Base-by-base conservation (phyloP, 345 rosid genomes). In the Capsella bursapastoris region DNA sequence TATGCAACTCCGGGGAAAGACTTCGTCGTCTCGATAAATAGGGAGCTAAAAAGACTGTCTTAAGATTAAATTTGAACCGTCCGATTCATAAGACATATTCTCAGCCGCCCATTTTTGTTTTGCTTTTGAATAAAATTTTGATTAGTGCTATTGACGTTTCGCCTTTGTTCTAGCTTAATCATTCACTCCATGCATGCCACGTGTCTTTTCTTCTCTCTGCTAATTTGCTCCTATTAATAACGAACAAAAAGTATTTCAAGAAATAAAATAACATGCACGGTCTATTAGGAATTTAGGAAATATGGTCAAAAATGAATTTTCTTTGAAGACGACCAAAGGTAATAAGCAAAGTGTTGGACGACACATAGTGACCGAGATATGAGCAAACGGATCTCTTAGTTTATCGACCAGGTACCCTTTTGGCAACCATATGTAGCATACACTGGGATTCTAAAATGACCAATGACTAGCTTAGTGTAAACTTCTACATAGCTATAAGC, bases 101-200 rank as follows among this genome's bases (percentile, higher is more conserved):
- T 72, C 25, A 71, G 44, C 81, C 77, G n/a, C 59, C 27, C 55
- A 66, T 56, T 9, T 29, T 32, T 22, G 25, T 22, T 32, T 43
- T 31, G 11, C 18, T 34, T 37, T 49, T 34, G 12, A 25, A 52
- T 37, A 38, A 25, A 0, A 22, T 12, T 59, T 75, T 28, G 50
- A 41, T 68, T 31, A 40, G 4, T 60, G 53, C 1, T 43, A 76
- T 41, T 64, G 2, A 41, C 43, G 81, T 65, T 63, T 71, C 72
- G 77, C 80, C 80, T 71, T 78, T 71, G 57, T 71, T 78, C n/a
- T 78, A 78, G 81, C 64, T 78, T 66, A 15, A 18, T 70, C 60
- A 57, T 58, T 41, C 22, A 41, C 31, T 57, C 45, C 18, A 0
- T 53, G 7, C 11, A 56, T 2, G 66, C 66, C 71, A 76, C 27